A percentile compares a stretch with the other conserved stretches of the same genome.
phyloP scores from a whole-genome alignment of 2,329 filamentous ascomycete genomes.

The Gnomoniopsis sp. region DNA sequence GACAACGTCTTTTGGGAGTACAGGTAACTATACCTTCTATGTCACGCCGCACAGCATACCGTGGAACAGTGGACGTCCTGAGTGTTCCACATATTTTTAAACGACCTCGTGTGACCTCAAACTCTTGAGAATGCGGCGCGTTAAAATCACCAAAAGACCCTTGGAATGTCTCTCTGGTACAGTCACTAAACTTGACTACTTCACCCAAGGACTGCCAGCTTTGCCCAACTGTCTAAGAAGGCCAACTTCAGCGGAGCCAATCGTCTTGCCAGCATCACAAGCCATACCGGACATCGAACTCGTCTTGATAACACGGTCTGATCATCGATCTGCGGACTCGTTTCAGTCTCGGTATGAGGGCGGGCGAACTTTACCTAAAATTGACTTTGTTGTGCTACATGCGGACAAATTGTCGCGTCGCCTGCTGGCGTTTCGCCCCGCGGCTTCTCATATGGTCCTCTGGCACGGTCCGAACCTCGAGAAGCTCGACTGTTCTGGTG shows the following conservation, averaged over 20 bases:
- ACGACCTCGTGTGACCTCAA: not conserved
- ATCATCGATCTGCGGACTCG: not conserved
- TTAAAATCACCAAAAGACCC: not conserved
- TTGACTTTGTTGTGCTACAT: not conserved
- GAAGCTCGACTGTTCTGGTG: not conserved
- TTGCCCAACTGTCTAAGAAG: not conserved
- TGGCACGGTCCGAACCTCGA: not conserved
- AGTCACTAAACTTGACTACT: not conserved
- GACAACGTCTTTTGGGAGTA: not conserved
- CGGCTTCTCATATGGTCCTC: not conserved
- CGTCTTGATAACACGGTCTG: not conserved
- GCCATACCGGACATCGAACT: not conserved
- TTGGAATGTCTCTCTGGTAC: not conserved
- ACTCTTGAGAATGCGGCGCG: not conserved
- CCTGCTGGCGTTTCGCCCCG: not conserved
- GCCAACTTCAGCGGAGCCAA: not conserved
- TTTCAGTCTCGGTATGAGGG: not conserved
- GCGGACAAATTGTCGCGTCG: not conserved
- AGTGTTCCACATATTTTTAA: not conserved
- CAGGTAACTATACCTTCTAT: not conserved
- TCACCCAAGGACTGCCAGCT: not conserved
- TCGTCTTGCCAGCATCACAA: not conserved
- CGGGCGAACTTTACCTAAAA: not conserved
- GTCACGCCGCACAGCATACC: not conserved
- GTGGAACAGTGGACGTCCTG: not conserved